Percentiles rank a stretch among this genome's conserved stretches.
Conservation (phyloP, 257 asterid genomes). For the Ajuga chamaepitys region DNA sequence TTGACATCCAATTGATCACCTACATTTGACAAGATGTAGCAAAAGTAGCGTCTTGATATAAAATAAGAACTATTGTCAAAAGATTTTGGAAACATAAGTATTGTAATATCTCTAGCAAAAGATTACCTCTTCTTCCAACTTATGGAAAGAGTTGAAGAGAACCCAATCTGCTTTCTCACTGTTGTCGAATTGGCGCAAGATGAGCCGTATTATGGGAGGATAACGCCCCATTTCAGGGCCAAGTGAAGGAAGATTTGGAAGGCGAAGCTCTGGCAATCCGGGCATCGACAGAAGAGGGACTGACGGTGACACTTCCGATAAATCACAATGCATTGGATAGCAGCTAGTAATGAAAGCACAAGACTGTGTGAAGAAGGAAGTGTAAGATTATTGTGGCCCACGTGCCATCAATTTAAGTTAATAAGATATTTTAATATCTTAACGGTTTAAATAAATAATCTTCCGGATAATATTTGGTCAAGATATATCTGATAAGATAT, state of each 20-base stretch:
- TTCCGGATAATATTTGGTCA: no score
- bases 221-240: slow-evolving; percentile 38
- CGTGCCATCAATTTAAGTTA: no score
- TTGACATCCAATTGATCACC: slow-evolving; percentile 49
- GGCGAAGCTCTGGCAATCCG: slow-evolving; percentile 30
- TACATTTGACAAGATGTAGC: slow-evolving; percentile 6
- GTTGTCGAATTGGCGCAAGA: slow-evolving; percentile 37
- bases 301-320: slow-evolving; percentile 21
- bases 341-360: slow-evolving; percentile 46
- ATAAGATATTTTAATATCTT: no score
- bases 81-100: no score
- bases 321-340: slow-evolving; percentile 47
- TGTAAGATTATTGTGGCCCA: no score
- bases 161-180: slow-evolving; percentile 50
- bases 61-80: no score
- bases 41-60: no score
- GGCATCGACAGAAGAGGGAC: slow-evolving; percentile 26
- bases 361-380: slow-evolving; percentile 56
- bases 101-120: no score
- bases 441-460: no score
- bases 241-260: slow-evolving; percentile 46
- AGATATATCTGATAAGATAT: no score
- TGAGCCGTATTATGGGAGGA: slow-evolving; percentile 39
- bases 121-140: slow-evolving; percentile 53
- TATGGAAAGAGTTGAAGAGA: slow-evolving; percentile 49